Evolutionary conservation across 495 filamentous ascomycete species (phyloP).

Genomic region (Cenococcum geophilum): DNA sequence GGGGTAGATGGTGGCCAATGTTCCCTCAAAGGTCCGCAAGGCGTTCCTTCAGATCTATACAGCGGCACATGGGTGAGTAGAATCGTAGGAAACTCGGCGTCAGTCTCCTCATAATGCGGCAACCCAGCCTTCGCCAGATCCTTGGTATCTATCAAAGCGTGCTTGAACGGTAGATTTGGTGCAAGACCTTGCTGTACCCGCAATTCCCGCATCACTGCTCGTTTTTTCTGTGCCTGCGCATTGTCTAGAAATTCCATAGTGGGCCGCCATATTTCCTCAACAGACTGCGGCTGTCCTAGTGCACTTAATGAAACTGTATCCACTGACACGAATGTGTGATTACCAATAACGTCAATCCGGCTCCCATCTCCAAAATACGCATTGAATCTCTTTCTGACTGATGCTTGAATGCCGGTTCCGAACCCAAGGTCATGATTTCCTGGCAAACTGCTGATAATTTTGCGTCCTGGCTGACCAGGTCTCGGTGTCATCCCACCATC

Average conservation of each 20-base stretch:
- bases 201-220: conserved; percentile 51
- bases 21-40: conserved; percentile 87
- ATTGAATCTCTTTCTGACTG: conserved; percentile 75
- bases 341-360: conserved; percentile 80
- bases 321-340: conserved; percentile 90
- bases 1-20: conserved; percentile 63
- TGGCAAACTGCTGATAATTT: conserved; percentile 73
- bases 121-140: conserved; percentile 21
- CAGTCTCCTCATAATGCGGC: conserved; percentile 28
- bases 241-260: conserved; percentile 68
- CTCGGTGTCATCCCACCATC: conserved; percentile 28
- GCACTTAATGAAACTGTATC: conserved; percentile 85
- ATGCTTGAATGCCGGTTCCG: conserved; percentile 69
- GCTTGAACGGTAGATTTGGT: conserved; percentile 24
- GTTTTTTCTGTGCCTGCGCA: conserved; percentile 45
- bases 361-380: conserved; percentile 87
- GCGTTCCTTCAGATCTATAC: conserved; percentile 70
- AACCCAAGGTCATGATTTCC: conserved; percentile 99
- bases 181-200: conserved; percentile 43
- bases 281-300: conserved; percentile 43
- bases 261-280: conserved; percentile 61
- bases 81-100: conserved; percentile 65
- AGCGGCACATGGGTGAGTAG: conserved; percentile 88
- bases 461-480: conserved; percentile 43
- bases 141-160: conserved; percentile 27